Evolutionary conservation across 2,329 filamentous ascomycete genomes (phyloP).

Genomic region (Fusarium buxicola): DNA sequence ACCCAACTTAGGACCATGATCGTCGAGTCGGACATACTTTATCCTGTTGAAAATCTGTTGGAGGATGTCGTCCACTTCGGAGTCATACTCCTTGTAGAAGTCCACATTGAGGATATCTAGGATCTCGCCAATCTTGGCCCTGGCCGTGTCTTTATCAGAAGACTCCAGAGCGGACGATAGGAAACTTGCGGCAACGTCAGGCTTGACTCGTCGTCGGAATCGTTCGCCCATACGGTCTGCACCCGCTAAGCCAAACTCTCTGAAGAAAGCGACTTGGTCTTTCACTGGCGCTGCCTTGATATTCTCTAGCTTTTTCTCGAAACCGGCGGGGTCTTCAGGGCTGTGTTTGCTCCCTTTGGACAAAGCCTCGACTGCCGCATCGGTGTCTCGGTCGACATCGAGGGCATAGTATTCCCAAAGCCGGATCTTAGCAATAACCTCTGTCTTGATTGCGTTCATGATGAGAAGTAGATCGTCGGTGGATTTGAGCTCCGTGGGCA

Average conservation of each 20-base stretch:
- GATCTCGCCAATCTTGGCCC: constrained; percentile 69
- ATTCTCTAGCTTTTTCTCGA: constrained; percentile 57
- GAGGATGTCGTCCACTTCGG: constrained; percentile 82
- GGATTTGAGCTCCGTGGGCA: constrained; percentile 79
- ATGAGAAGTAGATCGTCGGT: constrained; percentile 80
- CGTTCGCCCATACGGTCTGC: constrained; percentile 82
- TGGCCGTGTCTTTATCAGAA: constrained; percentile 67
- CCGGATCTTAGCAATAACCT: constrained; percentile 80
- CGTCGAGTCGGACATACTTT: constrained; percentile 94
- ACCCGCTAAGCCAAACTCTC: constrained; percentile 76
- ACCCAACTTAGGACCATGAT: constrained; percentile 88
- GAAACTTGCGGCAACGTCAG: constrained; percentile 73
- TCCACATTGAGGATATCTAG: constrained; percentile 87
- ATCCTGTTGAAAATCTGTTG: constrained; percentile 94
- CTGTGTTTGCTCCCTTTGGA: constrained; percentile 67
- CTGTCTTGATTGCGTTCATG: constrained; percentile 85
- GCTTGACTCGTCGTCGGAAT: constrained; percentile 77
- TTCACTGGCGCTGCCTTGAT: constrained; percentile 59
- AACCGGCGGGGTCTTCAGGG: constrained; percentile 56
- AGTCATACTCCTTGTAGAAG: constrained; percentile 93
- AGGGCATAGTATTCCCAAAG: constrained; percentile 96
- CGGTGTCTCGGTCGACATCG: constrained; percentile 78
- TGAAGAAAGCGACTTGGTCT: constrained; percentile 71
- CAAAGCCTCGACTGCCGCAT: constrained; percentile 80
- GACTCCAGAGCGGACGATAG: constrained; percentile 64